These are phyloP conservation scores for Verticillium nubilum DNA, from an alignment of 2,329 filamentous ascomycete genomes.

Conservation along the genomic window DNA sequence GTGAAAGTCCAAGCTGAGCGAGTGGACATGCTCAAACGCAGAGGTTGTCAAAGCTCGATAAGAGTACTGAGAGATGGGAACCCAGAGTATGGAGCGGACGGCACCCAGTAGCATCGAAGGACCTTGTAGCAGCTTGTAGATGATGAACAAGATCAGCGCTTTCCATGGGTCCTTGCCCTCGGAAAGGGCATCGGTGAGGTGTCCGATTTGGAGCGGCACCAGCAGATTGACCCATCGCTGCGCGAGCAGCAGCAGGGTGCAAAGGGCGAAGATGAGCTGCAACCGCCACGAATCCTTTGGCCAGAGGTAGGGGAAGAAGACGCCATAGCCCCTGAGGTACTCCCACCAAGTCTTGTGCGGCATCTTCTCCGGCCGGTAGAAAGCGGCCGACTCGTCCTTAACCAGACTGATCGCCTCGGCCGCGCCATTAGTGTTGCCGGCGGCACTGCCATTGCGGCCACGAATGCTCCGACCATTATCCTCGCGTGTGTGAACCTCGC, in stretches of 20 bases:
- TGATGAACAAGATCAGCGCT: constrained; percentile 62
- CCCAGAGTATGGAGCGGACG: constrained; percentile 80
- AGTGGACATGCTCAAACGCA: constrained; percentile 95
- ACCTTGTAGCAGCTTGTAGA: constrained; percentile 79
- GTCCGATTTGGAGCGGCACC: constrained; percentile 76
- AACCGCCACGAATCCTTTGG: constrained; percentile 71
- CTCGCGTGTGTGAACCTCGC: constrained; percentile 16
- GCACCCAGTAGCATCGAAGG: constrained; percentile 83
- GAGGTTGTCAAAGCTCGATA: constrained; percentile 92
- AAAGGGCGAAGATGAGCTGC: constrained; percentile 73
- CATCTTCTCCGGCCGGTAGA: constrained; percentile 82
- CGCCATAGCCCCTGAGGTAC: constrained; percentile 83
- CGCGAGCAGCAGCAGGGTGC: constrained; percentile 72
- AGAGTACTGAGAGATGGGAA: constrained; percentile 94
- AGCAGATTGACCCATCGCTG: constrained; percentile 83
- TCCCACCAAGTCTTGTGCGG: constrained; percentile 94
- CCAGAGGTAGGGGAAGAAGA: constrained; percentile 98
- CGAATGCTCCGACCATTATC: constrained; percentile 9
- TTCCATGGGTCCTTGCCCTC: constrained; percentile 57
- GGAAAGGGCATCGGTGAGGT: constrained; percentile 67
- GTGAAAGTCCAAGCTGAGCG: constrained; percentile 92
- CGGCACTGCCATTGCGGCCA: constrained; percentile 16
- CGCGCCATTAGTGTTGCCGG: constrained; percentile 23
- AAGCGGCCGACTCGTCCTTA: constrained; percentile 65
- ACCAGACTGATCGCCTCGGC: constrained; percentile 30